Base-by-base conservation (phyloP, 768 basidiomycete genomes). In the Candolleomyces aberdarensis region DNA sequence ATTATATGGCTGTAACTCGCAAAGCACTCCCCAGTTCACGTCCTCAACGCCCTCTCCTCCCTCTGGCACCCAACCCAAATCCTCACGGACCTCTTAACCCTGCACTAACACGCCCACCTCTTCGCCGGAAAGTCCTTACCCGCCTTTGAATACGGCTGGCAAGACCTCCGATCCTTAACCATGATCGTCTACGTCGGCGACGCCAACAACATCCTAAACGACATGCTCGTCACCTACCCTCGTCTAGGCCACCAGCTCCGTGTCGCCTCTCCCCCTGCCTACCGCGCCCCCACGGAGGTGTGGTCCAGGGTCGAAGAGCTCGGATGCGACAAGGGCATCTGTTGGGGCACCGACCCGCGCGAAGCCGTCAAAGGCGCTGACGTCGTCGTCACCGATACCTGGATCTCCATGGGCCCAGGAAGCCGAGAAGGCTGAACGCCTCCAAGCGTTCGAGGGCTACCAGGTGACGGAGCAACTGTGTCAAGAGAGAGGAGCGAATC, bases 371-470 rank as follows among this genome's bases (percentile, higher is more conserved):
- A 87, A 3, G 88, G 86, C 48, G 97, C 97, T 7, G 93, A 98
- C 68, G 85, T 98, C n/a, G 91, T 98, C 51, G 85, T 97, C 11
- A 99, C 97, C 2, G 97, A 99, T 72, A 99, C 97, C 4, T 99
- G 96, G 95, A 94, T 98, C 64, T 98, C 96, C 2, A 98, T 99
- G 97, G 97, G 97, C 17, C 17, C 94, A 97, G 74, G 97, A 98
- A 74, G 90, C 88, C 1, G 95, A 98, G 73, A 94, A 95, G 64
- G 91, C 79, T 36, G 86, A 93, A 66, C 87, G 96, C 15, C 72
- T 96, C 47, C 77, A 84, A 54, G 96, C 93, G 61, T 99, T 99
- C 75, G 64, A 83, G 17, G 96, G 97, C 2, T 99, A 92, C 74
- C 97, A 98, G 70, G 87, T 99, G 53, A 98, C 96, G 1, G 94